Conservation (phyloP, 345 rosid genomes). For the Odontarrhena argentea region DNA sequence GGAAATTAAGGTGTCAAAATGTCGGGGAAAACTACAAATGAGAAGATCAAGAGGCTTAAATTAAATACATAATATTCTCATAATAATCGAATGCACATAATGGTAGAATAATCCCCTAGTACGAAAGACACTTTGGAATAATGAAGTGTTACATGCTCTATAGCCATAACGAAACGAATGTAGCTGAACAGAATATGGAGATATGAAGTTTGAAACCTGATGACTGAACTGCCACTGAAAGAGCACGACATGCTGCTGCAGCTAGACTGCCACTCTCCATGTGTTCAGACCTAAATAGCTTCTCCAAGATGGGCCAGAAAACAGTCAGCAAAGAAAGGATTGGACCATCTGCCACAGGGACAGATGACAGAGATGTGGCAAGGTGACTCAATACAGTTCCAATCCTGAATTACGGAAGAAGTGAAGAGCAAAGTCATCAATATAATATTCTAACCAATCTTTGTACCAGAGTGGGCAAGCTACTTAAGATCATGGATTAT, state of each 20-base stretch:
- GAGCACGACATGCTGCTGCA: conserved; percentile 87
- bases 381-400: conserved; percentile 90
- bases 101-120: background rate
- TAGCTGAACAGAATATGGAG: background rate
- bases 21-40: conserved; percentile 10
- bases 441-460: conserved; percentile 16
- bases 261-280: conserved; percentile 86
- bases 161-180: conserved; percentile 13
- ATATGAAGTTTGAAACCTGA: conserved; percentile 57
- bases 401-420: conserved; percentile 53
- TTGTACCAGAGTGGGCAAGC: conserved; percentile 18
- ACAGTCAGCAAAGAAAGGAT: conserved; percentile 60
- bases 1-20: conserved; percentile 30
- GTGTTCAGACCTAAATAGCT: conserved; percentile 73
- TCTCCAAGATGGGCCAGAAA: conserved; percentile 93
- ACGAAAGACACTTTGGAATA: background rate
- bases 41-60: background rate
- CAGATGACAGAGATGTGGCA: conserved; percentile 50
- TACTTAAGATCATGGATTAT: background rate
- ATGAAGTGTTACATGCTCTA: conserved; percentile 20
- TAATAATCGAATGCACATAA: conserved; percentile 3
- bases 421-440: conserved; percentile 20
- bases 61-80: conserved; percentile 18
- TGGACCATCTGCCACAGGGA: conserved; percentile 65
- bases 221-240: conserved; percentile 87